phyloP scores from a whole-genome alignment of 1,284 basidiomycete genomes.

The Apiotrichum gracile region DNA sequence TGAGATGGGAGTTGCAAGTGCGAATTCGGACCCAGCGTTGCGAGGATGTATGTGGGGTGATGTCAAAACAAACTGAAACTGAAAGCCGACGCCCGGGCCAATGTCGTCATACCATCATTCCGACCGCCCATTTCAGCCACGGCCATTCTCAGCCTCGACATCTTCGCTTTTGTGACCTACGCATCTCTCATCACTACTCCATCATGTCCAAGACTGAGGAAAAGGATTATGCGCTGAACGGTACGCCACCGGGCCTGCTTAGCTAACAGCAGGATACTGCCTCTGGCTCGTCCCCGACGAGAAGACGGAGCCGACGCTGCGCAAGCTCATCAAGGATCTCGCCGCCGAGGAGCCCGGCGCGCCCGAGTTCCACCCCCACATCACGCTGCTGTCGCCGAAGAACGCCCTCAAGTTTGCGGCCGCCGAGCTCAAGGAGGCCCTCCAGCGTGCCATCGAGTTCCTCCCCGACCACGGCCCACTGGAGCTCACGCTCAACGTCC shows the following conservation, averaged over 20 bases:
- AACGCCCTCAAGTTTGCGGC: not conserved
- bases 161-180: not conserved
- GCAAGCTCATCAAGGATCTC: slow-evolving; percentile 15
- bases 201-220: slow-evolving; percentile 1
- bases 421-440: not conserved
- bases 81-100: not conserved
- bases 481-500: not conserved
- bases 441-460: not conserved
- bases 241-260: not conserved
- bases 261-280: slow-evolving; percentile 13
- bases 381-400: slow-evolving; percentile 29
- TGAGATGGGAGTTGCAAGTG: no score
- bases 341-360: slow-evolving; percentile 8
- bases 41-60: no score
- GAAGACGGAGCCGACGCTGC: not conserved
- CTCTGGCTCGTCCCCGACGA: slow-evolving; percentile 22
- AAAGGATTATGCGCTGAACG: slow-evolving; percentile 4
- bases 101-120: not conserved
- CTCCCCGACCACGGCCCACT: not conserved
- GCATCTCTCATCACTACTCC: not conserved
- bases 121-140: no score
- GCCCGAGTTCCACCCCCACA: slow-evolving; percentile 30
- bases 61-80: not conserved
- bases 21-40: no score
- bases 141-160: not conserved